Base-by-base conservation (phyloP, 257 asterid species). In the Nicotiana attenuata region DNA sequence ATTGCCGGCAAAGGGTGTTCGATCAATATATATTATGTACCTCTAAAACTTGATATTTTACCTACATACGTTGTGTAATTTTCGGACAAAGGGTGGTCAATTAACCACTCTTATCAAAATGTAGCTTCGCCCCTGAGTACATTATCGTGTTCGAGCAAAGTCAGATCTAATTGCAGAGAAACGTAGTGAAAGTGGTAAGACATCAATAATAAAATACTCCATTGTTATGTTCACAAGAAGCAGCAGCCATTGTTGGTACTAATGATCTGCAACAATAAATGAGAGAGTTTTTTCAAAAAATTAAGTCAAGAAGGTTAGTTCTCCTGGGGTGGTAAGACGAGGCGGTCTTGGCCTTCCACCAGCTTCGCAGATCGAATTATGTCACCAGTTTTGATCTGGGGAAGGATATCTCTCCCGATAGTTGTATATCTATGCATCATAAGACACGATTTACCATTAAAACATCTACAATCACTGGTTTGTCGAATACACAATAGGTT, bases 281-380 rank as follows among this genome's bases (percentile, higher is more conserved):
- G 78, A 73, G 60, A 73, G 24, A 13, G 78, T 22, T 6, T 24
- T 47, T 47, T 22, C 15, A 47, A 73, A 47, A 14, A 24, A 47
- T 14, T 22, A 38, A 47, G 61, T 35, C 24, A 20, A 71, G 0
- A 71, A 71, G 60, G 78, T 73, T 47, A 73, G 61, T 45, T 73
- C 57, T 73, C 78, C 61, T 45, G 78, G 33, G 82, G 77, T 6
- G 97, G 95, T 81, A 93, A 86, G 81, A 92, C 77, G 22, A 96
- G 96, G 80, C 97, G 96, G 56, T 94, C 98, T 85, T 88, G 91
- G 82, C 99, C 99, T 82, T 93, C 96, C 57, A 96, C 87, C 71
- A 96, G 89, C 88, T 87, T 96, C 50, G 94, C 99, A 35, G 94
- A 93, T 81, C 92, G 92, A 68, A 96, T 91, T 67, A 94, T 79